Evolutionary conservation across 768 basidiomycete species (phyloP).

Genomic region (Pisolithus orientalis): DNA sequence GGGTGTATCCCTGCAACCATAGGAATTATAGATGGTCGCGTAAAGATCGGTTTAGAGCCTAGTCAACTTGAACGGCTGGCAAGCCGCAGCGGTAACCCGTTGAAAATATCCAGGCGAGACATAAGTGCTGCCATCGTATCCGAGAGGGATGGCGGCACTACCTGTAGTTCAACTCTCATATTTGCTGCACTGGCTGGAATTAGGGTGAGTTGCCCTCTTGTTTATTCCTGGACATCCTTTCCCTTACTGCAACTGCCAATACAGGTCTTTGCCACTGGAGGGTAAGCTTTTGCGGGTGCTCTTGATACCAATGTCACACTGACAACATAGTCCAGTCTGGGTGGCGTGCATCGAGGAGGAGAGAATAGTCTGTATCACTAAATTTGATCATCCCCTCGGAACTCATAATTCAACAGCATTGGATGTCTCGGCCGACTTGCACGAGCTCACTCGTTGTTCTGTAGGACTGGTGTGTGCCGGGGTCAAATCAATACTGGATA

Average conservation of each 20-base stretch:
- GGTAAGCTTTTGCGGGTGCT: slow-evolving; percentile 44
- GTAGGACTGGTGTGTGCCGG: slow-evolving; percentile 92
- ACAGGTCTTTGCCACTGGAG: slow-evolving; percentile 89
- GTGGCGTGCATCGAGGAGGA: slow-evolving; percentile 79
- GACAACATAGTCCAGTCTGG: slow-evolving; percentile 42
- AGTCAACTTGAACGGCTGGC: slow-evolving; percentile 66
- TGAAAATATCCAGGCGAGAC: slow-evolving; percentile 77
- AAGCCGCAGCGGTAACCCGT: slow-evolving; percentile 38
- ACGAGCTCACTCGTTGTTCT: slow-evolving; percentile 82
- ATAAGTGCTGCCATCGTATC: slow-evolving; percentile 68
- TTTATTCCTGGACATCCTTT: background rate
- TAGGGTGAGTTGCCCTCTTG: slow-evolving; percentile 41
- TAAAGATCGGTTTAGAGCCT: slow-evolving; percentile 77
- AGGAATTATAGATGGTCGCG: slow-evolving; percentile 71
- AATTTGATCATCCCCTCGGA: background rate
- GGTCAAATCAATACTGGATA: slow-evolving; percentile 92
- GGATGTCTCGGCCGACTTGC: slow-evolving; percentile 93
- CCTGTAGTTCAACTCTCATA: slow-evolving; percentile 67
- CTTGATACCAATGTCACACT: background rate
- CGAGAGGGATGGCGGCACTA: slow-evolving; percentile 73
- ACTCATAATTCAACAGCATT: slow-evolving; percentile 51
- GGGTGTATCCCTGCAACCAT: slow-evolving; percentile 90
- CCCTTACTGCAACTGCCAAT: background rate
- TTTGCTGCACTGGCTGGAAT: slow-evolving; percentile 82
- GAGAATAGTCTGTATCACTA: slow-evolving; percentile 45